A percentile compares a stretch with the other conserved stretches of the same genome.
phyloP scores from a whole-genome alignment of 768 basidiomycete genomes.

The Porphyrellus cyaneotinctus region DNA sequence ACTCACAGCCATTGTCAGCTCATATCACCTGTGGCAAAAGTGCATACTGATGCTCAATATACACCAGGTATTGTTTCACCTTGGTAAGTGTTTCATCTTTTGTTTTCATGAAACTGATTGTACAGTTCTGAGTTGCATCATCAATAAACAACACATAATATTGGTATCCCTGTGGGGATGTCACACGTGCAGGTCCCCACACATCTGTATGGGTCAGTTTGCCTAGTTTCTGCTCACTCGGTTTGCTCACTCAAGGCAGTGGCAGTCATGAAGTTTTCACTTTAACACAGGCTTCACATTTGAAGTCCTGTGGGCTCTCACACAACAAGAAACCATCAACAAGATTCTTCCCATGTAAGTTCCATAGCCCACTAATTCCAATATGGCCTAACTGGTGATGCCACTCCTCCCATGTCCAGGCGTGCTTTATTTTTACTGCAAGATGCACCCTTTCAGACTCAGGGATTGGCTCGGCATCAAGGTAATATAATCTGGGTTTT shows the following conservation, averaged over 20 bases:
- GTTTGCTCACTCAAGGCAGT: neutral
- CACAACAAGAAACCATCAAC: neutral
- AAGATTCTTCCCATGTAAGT: neutral
- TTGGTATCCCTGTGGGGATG: too few relatives aligned
- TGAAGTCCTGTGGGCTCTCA: neutral
- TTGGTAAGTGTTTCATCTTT: neutral
- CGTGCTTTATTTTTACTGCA: too few relatives aligned
- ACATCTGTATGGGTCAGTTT: conserved; percentile 6
- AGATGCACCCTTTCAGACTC: too few relatives aligned
- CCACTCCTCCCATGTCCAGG: conserved; percentile 2
- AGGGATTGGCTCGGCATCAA: too few relatives aligned
- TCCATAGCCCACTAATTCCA: neutral
- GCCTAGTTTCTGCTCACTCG: neutral
- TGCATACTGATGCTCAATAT: neutral
- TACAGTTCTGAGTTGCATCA: neutral
- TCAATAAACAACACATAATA: neutral
- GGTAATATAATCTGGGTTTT: too few relatives aligned
- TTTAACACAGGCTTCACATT: conserved; percentile 4
- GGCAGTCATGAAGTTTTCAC: neutral
- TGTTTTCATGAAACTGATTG: neutral
- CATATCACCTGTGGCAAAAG: neutral
- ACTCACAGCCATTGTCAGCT: neutral
- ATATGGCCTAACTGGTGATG: neutral
- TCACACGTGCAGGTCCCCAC: neutral
- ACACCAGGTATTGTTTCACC: neutral